Percentiles rank a stretch among this genome's conserved stretches.
phyloP scores from a whole-genome alignment of 139 green algal species.

The Picochlorum sp. region DNA sequence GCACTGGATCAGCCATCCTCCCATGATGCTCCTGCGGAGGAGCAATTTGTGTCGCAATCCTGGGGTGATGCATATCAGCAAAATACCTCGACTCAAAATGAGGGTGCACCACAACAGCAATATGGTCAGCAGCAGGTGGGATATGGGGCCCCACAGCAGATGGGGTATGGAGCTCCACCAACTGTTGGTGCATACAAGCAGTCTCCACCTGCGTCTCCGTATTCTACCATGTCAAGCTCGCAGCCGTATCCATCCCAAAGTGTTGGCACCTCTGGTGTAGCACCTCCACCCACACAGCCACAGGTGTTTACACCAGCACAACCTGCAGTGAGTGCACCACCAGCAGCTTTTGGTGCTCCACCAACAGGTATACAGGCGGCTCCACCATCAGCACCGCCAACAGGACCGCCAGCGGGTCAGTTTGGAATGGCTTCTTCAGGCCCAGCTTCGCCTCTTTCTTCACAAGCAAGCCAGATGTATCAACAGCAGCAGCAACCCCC shows the following conservation, averaged over 20 bases:
- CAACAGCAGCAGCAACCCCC: no score
- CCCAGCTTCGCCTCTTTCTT: conserved; percentile 1
- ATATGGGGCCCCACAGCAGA: neutral
- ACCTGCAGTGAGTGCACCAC: neutral
- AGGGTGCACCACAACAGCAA: conserved; percentile 14
- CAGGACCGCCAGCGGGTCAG: neutral
- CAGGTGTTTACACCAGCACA: conserved; percentile 17
- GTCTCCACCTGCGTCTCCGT: neutral
- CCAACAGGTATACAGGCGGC: neutral
- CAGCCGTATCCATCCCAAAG: conserved; percentile 7
- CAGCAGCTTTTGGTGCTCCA: neutral
- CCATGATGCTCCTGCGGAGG: neutral
- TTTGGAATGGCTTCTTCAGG: neutral
- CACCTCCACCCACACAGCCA: conserved; percentile 1
- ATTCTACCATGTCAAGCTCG: neutral
- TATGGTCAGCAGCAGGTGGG: conserved; percentile 6
- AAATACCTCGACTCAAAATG: neutral
- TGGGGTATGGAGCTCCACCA: conserved; percentile 5
- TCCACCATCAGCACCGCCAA: neutral
- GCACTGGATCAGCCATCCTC: conserved; percentile 4
- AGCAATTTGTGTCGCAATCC: neutral
- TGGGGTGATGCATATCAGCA: no score
- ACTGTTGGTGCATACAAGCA: neutral
- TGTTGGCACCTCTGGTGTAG: conserved; percentile 1
- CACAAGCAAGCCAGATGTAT: no score